Conservation (phyloP, 345 rosid species). For the Salix dunnii region DNA sequence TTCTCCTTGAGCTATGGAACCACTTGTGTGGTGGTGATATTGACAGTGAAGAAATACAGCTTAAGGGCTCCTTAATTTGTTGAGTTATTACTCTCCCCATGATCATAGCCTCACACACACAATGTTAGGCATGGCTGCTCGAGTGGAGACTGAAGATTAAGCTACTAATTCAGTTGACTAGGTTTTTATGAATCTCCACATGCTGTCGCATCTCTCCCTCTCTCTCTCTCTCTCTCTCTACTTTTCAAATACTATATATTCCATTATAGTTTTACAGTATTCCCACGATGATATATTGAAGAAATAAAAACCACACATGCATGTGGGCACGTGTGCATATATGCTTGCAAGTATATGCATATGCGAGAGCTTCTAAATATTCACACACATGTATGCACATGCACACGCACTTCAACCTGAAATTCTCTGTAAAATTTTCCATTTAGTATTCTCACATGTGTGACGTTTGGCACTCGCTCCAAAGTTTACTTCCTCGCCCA, state of each 20-base stretch:
- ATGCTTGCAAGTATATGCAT: conserved; percentile 33
- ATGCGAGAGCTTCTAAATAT: conserved; percentile 55
- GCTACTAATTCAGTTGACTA: conserved; percentile 39
- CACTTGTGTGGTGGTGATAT: neutral
- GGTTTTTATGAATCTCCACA: conserved; percentile 57
- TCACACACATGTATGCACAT: conserved; percentile 89
- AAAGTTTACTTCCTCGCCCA: neutral
- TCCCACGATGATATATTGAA: neutral
- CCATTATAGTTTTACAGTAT: neutral
- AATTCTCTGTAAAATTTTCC: conserved; percentile 16
- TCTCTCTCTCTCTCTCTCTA: conserved; percentile 16
- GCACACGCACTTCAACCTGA: conserved; percentile 65
- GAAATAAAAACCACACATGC: conserved; percentile 45
- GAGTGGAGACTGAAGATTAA: neutral
- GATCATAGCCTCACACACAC: neutral
- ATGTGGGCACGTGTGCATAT: conserved; percentile 75
- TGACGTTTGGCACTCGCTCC: conserved; percentile 23
- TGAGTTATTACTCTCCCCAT: neutral
- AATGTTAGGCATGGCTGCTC: neutral
- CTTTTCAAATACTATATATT: conserved; percentile 15
- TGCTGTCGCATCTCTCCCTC: conserved; percentile 35
- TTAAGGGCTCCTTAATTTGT: neutral
- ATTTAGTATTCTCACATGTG: conserved; percentile 10
- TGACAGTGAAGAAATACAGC: neutral
- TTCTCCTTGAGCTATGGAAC: neutral